Percentiles rank a stretch among this genome's conserved stretches.
Conservation (phyloP, 768 basidiomycete species). For the Leccinum disarticulatum region DNA sequence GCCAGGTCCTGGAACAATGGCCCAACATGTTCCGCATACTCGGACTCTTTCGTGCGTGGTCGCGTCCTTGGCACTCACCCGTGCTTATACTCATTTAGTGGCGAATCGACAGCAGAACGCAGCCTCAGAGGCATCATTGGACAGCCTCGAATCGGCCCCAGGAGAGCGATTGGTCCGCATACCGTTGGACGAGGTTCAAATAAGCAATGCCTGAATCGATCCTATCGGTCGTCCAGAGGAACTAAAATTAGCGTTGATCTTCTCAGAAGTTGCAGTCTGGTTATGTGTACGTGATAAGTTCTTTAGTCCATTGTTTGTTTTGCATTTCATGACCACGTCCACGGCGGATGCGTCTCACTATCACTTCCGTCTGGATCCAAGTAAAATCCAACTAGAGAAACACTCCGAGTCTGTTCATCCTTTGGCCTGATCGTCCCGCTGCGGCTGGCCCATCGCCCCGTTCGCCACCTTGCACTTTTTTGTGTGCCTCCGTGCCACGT, state of each 20-base stretch:
- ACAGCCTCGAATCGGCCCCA: conserved; percentile 19
- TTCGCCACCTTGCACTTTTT: conserved; percentile 30
- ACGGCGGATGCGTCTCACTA: too few relatives aligned
- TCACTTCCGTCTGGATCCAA: too few relatives aligned
- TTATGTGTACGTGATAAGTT: too few relatives aligned
- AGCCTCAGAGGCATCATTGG: conserved; percentile 24
- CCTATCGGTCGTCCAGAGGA: neutral
- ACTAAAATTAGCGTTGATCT: too few relatives aligned
- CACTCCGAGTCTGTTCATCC: neutral
- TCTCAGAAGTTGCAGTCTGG: too few relatives aligned
- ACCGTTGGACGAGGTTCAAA: conserved; percentile 64
- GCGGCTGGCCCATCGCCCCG: neutral
- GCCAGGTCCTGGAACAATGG: conserved; percentile 78
- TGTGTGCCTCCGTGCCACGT: conserved; percentile 27
- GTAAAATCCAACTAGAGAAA: too few relatives aligned
- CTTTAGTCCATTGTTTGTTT: too few relatives aligned
- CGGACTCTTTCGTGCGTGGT: conserved; percentile 59
- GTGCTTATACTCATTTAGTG: conserved; percentile 37
- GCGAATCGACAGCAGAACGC: conserved; percentile 42
- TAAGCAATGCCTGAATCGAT: conserved; percentile 16
- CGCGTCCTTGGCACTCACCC: neutral
- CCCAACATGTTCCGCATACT: conserved; percentile 81
- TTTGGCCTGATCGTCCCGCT: neutral
- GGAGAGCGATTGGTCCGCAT: conserved; percentile 74
- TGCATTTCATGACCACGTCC: too few relatives aligned